Evolutionary conservation across 352 stramenopile species (phyloP), one percentile per base, ranked within the genome.

Genomic region (Bremia lactucae): DNA sequence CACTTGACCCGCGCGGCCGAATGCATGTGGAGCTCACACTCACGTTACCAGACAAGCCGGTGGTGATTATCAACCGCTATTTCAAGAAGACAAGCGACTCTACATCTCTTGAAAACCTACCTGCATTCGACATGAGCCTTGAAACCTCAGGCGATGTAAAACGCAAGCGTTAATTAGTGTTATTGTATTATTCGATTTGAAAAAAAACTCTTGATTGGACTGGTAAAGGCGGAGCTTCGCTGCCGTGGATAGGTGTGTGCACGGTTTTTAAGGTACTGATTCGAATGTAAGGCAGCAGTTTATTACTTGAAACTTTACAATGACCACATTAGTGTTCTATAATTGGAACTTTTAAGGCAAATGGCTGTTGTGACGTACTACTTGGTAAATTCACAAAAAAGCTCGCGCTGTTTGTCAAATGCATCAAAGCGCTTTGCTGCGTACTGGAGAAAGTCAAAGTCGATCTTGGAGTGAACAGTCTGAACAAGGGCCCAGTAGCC

Each of bases 401-500:
- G 75, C 24, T 64, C 63, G 35, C 66, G 62, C 33, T 93, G 81
- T 55, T 76, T 57, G 31, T 86, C 68, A 38, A 90, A 92, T n/a
- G 74, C 78, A 4, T 49, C 66, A 43, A 94, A 88, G 31, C 82
- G 79, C 54, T 88, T 87, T 10, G 57, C 56, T 20, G 79, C 82
- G 52, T 94, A 94, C 49, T 84, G 71, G 38, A 91, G 39, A 50
- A 94, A 94, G 62, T 94, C 75, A 56, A 94, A 94, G 61, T 94
- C 82, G 50, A 94, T 94, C 64, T 81, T 87, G 36, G 82, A 94
- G 58, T 92, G 75, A 6, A 64, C 72, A 3, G 81, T 74, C 68
- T 97, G 90, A 18, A 97, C 83, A 28, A 97, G 48, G n/a, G 88
- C 79, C 90, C 90, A 97, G 33, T 93, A 83, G 43, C 84, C 87